Evolutionary conservation across 2,329 filamentous ascomycete genomes (phyloP).

Genomic region (Aureobasidium uvarum): DNA sequence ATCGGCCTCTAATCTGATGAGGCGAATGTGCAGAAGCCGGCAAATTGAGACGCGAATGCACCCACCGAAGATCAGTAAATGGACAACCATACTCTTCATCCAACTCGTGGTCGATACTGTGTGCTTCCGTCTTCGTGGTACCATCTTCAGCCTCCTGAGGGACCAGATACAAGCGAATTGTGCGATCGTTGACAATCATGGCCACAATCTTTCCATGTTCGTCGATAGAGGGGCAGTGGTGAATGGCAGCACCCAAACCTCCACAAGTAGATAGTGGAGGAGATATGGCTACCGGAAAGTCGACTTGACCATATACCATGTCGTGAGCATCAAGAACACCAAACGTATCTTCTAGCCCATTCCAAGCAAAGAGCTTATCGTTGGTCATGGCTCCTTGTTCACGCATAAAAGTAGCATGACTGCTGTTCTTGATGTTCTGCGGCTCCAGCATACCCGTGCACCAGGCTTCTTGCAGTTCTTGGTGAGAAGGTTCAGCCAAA

Average conservation of each 20-base stretch:
- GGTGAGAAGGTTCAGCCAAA: slow-evolving; percentile 36
- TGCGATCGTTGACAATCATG: slow-evolving; percentile 42
- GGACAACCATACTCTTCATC: slow-evolving; percentile 42
- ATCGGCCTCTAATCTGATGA: slow-evolving; percentile 34
- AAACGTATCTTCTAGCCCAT: slow-evolving; percentile 41
- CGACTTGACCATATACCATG: slow-evolving; percentile 39
- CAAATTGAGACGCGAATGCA: slow-evolving; percentile 36
- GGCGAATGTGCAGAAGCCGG: slow-evolving; percentile 28
- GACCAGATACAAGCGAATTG: slow-evolving; percentile 40
- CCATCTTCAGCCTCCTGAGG: slow-evolving; percentile 35
- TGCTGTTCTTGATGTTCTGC: slow-evolving; percentile 42
- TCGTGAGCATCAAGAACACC: slow-evolving; percentile 39
- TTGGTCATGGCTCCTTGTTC: slow-evolving; percentile 35
- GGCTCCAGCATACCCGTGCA: slow-evolving; percentile 41
- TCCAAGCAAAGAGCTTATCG: slow-evolving; percentile 41
- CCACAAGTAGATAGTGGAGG: slow-evolving; percentile 41
- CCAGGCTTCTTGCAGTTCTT: slow-evolving; percentile 42
- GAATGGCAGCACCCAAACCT: slow-evolving; percentile 40
- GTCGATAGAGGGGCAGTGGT: slow-evolving; percentile 39
- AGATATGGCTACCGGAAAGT: slow-evolving; percentile 42
- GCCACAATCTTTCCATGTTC: slow-evolving; percentile 41
- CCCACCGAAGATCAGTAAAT: slow-evolving; percentile 40
- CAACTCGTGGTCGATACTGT: slow-evolving; percentile 42
- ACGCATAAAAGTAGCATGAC: slow-evolving; percentile 41
- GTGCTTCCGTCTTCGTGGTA: slow-evolving; percentile 37